A percentile compares a stretch with the other conserved stretches of the same genome.
Conservation (phyloP, 257 asterid species). For the Salvia miltiorrhiza region DNA sequence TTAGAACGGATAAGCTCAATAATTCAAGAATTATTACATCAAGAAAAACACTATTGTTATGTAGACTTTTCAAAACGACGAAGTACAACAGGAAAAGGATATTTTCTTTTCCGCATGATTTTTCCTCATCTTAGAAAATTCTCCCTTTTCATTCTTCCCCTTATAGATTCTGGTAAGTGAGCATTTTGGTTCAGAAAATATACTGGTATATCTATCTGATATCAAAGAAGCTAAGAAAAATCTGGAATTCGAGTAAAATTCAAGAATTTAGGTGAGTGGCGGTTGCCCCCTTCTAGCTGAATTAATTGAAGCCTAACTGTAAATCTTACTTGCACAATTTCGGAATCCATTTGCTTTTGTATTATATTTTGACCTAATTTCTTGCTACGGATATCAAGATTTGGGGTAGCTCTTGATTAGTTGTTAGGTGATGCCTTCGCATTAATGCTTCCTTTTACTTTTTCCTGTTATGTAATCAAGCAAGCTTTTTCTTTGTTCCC, state of each 20-base stretch:
- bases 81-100: background rate
- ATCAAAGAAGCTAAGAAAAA: background rate
- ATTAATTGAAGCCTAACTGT: background rate
- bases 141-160: background rate
- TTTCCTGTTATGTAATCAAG: background rate
- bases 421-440: background rate
- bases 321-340: background rate
- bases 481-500: background rate
- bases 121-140: background rate
- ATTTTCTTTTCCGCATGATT: background rate
- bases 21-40: background rate
- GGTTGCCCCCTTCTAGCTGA: constrained; percentile 1
- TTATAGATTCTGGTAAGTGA: constrained; percentile 10
- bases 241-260: background rate
- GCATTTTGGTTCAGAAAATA: background rate
- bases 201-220: background rate
- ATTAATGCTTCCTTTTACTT: background rate
- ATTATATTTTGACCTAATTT: background rate
- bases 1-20: background rate
- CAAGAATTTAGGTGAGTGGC: constrained; percentile 24
- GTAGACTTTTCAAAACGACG: background rate
- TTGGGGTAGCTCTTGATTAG: constrained; percentile 11
- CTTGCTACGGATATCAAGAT: background rate
- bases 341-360: background rate
- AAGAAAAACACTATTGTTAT: background rate